phyloP scores from a whole-genome alignment of 768 basidiomycete genomes.

The Podaxis carcinomalis region DNA sequence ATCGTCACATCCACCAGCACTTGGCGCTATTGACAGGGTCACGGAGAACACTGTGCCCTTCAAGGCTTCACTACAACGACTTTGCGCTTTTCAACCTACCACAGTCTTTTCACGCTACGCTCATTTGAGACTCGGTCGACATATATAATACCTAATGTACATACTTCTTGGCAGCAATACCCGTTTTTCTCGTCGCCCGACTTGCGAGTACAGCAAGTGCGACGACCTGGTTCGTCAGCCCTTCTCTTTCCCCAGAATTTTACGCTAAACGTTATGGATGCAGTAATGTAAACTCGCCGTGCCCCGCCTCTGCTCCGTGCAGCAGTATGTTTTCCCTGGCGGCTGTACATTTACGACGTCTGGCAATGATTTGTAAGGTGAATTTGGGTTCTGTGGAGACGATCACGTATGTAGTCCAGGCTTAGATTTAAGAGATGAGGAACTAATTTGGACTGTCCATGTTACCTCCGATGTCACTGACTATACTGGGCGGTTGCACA shows the following conservation, averaged over 20 bases:
- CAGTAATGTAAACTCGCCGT: constrained; percentile 41
- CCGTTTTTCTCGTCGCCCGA: constrained; percentile 6
- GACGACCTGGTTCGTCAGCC: constrained; percentile 1
- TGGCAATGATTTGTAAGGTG: constrained; percentile 27
- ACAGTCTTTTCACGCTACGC: not conserved
- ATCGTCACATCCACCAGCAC: constrained; percentile 9
- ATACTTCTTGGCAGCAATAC: not conserved
- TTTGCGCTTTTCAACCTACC: not conserved
- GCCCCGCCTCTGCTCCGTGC: constrained; percentile 43
- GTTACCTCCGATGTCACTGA: not conserved
- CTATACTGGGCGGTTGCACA: constrained; percentile 73
- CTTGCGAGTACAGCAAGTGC: constrained; percentile 6
- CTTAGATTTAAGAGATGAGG: not conserved
- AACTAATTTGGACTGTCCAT: not conserved
- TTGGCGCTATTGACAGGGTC: not conserved
- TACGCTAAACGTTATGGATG: not conserved
- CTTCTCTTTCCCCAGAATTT: not conserved
- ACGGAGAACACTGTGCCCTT: not conserved
- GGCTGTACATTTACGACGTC: not conserved
- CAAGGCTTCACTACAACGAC: not conserved
- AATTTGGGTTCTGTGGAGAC: constrained; percentile 52
- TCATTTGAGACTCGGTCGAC: not conserved
- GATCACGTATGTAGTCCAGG: constrained; percentile 31
- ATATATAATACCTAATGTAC: not conserved
- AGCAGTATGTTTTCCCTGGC: constrained; percentile 37